Evolutionary conservation across 1,284 basidiomycete genomes (phyloP).

Genomic region (Leccinum fallax): DNA sequence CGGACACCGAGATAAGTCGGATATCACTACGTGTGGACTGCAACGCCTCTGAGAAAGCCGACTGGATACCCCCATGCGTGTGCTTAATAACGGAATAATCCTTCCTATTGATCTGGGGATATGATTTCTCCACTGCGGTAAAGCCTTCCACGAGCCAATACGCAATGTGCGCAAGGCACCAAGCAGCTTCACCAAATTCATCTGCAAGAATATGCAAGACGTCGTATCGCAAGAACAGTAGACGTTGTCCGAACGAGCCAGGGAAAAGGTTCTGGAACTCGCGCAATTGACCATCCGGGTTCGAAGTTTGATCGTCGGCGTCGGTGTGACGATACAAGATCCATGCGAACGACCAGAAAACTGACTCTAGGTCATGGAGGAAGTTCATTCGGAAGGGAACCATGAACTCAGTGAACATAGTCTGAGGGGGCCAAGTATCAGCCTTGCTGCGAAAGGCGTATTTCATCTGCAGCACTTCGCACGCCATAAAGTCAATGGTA

Average conservation of each 20-base stretch:
- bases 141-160: neutral
- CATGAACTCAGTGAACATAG: neutral
- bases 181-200: neutral
- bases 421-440: too few species aligned
- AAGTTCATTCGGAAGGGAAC: slow-evolving; percentile 2
- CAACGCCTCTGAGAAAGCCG: neutral
- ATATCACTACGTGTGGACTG: neutral
- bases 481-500: neutral
- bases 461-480: slow-evolving; percentile 5
- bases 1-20: neutral
- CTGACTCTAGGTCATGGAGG: slow-evolving; percentile 14
- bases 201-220: neutral
- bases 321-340: slow-evolving; percentile 5
- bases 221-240: neutral
- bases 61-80: neutral
- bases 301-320: neutral
- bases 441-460: neutral
- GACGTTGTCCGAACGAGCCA: neutral
- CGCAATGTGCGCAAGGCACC: neutral
- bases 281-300: neutral
- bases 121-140: neutral
- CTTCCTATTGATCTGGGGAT: neutral
- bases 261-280: neutral
- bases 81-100: neutral
- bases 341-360: slow-evolving; percentile 14